These are phyloP conservation scores for Zasmidium citrigriseum DNA, from an alignment of 2,329 filamentous ascomycete species.

Conservation along the genomic window DNA sequence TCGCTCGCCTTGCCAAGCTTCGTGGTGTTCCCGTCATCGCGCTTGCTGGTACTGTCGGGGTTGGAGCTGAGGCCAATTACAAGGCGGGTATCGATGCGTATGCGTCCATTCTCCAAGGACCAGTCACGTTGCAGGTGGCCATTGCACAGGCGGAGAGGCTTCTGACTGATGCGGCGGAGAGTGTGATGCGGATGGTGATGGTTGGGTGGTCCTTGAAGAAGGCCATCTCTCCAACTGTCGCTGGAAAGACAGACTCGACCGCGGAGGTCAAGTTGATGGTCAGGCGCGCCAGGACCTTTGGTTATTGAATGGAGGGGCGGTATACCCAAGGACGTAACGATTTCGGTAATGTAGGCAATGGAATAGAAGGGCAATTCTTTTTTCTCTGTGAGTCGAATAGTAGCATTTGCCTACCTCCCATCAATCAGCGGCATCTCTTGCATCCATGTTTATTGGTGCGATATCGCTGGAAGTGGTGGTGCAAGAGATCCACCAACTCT, in stretches of 20 bases:
- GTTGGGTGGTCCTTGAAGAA: constrained; percentile 34
- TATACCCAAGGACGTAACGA: too few relatives aligned
- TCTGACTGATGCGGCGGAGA: constrained; percentile 40
- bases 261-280: constrained; percentile 7
- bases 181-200: constrained; percentile 40
- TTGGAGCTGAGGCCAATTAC: constrained; percentile 38
- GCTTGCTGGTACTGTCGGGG: constrained; percentile 44
- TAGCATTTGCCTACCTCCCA: too few relatives aligned
- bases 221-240: constrained; percentile 11
- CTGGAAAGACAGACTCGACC: neutral
- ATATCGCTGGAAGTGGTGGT: too few relatives aligned
- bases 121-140: constrained; percentile 37
- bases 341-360: too few relatives aligned
- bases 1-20: constrained; percentile 50
- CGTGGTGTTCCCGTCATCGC: constrained; percentile 51
- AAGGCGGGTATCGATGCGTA: constrained; percentile 39
- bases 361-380: too few relatives aligned
- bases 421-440: too few relatives aligned
- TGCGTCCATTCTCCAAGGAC: constrained; percentile 38
- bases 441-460: too few relatives aligned
- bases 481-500: too few relatives aligned
- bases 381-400: too few relatives aligned
- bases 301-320: constrained; percentile 6
- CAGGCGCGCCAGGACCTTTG: constrained; percentile 13
- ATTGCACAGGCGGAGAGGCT: constrained; percentile 38